Evolutionary conservation across 1,139 yeast species (phyloP).

Genomic region (Blastobotrys illinoisensis): DNA sequence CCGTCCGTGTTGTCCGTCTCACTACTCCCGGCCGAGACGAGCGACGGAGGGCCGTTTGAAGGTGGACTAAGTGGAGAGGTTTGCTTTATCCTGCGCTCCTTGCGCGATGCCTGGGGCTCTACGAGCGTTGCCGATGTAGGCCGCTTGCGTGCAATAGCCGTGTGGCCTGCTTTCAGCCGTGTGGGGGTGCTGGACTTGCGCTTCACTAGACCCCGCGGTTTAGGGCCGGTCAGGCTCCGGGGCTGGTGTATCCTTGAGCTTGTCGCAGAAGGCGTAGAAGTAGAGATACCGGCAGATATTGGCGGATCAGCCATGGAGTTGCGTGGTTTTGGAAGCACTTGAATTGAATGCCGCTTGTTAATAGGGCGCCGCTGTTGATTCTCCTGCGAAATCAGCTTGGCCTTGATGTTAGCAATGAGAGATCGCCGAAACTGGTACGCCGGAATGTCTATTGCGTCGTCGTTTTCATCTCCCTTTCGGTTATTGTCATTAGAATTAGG

Average conservation of each 20-base stretch:
- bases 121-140: not conserved
- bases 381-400: not conserved
- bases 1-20: not conserved
- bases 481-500: not conserved
- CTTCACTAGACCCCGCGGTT: not conserved
- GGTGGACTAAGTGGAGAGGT: not conserved
- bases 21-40: not conserved
- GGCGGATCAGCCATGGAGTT: no score
- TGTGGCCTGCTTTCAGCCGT: not conserved
- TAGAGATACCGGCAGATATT: no score
- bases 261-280: not conserved
- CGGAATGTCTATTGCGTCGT: not conserved
- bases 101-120: not conserved
- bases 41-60: not conserved
- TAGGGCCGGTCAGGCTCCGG: not conserved
- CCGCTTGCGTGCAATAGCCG: not conserved
- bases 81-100: not conserved
- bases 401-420: not conserved
- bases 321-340: not conserved
- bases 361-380: not conserved
- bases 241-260: not conserved
- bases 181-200: not conserved
- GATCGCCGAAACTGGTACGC: not conserved
- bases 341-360: not conserved
- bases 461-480: not conserved